These are phyloP conservation scores for Fusarium palustre DNA, from an alignment of 2,329 filamentous ascomycete species.

Conservation along the genomic window DNA sequence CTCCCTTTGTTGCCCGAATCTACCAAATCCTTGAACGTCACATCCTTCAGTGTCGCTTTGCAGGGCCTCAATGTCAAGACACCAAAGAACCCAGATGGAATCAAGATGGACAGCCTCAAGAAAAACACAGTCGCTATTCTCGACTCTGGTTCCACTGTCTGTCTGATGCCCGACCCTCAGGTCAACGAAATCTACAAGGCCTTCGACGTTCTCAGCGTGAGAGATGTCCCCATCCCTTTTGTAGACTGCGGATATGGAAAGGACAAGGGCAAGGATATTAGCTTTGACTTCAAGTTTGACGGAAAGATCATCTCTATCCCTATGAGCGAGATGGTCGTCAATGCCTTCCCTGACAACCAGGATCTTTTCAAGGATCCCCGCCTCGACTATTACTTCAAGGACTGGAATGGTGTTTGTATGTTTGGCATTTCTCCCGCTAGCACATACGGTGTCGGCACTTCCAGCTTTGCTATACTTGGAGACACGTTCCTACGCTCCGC, in stretches of 20 bases:
- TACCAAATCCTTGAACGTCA: constrained; percentile 55
- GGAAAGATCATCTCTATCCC: constrained; percentile 61
- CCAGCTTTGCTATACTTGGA: constrained; percentile 62
- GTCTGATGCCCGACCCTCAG: constrained; percentile 73
- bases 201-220: constrained; percentile 62
- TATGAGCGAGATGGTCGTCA: constrained; percentile 65
- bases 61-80: constrained; percentile 55
- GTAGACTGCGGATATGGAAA: constrained; percentile 64
- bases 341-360: constrained; percentile 54
- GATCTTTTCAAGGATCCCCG: constrained; percentile 55
- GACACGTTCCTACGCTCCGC: constrained; percentile 69
- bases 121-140: constrained; percentile 74
- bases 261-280: constrained; percentile 57
- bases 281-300: constrained; percentile 65
- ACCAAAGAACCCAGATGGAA: constrained; percentile 43
- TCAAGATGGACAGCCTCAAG: constrained; percentile 54
- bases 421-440: constrained; percentile 64
- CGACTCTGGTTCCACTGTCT: constrained; percentile 79
- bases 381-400: constrained; percentile 50
- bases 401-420: constrained; percentile 61
- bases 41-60: constrained; percentile 52
- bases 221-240: constrained; percentile 58
- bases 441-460: constrained; percentile 48
- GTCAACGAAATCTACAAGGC: constrained; percentile 63
- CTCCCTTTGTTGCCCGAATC: constrained; percentile 61